Base-by-base conservation (phyloP, 352 stramenopile genomes). In the Pythium grandisporangium region DNA sequence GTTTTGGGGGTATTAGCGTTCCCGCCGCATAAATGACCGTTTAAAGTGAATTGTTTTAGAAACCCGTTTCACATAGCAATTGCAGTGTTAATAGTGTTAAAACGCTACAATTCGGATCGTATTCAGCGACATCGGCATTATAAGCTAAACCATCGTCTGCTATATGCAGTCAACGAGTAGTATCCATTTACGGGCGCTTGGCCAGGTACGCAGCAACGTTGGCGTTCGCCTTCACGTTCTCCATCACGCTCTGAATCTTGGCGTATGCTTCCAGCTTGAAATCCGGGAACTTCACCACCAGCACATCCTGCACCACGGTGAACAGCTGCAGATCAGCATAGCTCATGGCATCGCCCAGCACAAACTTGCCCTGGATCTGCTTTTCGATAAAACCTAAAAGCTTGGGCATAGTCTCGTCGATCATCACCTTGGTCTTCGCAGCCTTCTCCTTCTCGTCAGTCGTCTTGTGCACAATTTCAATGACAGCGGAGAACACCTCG, bases 241-340 rank as follows among this genome's bases (percentile, higher is more conserved):
- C 51, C 13, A 61, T 34, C 5, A 79, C 53, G 1, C 46, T 45
- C 13, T 44, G 20, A 1, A 83, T 35, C 58, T 79, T 66, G 20
- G 66, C 47, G 54, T 57, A 83, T 24, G 40, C 37, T n/a, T 21
- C 22, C 6, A 55, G 13, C 7, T 51, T 39, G 36, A 71, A 64
- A 3, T 45, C 48, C 7, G 37, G 33, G 17, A 53, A 61, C 10
- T 44, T 52, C 35, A 48, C 37, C 21, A 39, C 25, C 13, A 82
- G 25, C 6, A 30, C 38, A 45, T 75, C 70, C 21, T 60, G 27
- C 17, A 73, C 29, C 17, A 64, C 24, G 52, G 76, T 54, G 37
- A 79, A 77, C 16, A 78, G 23, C 30, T 63, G 48, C 1, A 84
- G 42, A 22, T 81, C 70, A 0, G 53, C 68, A 16, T 58, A 51